These are phyloP conservation scores for Termitomyces sp. DNA, from an alignment of 768 basidiomycete genomes.

Conservation along the genomic window DNA sequence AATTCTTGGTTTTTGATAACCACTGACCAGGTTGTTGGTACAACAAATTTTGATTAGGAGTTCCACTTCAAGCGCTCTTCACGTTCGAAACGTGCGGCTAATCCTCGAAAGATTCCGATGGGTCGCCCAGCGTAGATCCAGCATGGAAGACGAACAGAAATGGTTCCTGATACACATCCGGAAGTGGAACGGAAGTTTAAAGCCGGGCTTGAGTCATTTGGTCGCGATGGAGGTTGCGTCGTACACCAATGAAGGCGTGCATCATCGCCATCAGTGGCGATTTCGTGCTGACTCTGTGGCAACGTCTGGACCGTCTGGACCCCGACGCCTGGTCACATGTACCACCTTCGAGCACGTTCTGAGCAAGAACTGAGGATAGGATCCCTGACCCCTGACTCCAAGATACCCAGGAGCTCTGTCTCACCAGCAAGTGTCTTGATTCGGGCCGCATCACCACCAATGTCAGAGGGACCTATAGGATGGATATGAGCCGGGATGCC, in stretches of 20 bases:
- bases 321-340: background rate
- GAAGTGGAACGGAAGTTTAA: background rate
- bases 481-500: background rate
- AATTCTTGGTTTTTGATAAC: background rate
- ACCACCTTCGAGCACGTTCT: background rate
- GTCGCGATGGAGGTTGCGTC: background rate
- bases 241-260: background rate
- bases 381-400: background rate
- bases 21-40: background rate
- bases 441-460: background rate
- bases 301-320: background rate
- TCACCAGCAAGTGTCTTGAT: background rate
- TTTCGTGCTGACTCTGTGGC: background rate
- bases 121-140: slow-evolving; percentile 10
- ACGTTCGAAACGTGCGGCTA: background rate
- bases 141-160: slow-evolving; percentile 5
- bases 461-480: background rate
- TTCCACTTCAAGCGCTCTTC: background rate
- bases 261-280: slow-evolving; percentile 2
- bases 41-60: background rate
- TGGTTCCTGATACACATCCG: background rate
- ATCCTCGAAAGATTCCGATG: slow-evolving; percentile 1
- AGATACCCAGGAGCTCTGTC: background rate
- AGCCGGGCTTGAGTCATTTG: background rate
- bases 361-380: background rate